A percentile compares a stretch with the other conserved stretches of the same genome.
Conservation (phyloP, 106 monocot species). For the Iris macrosiphon region DNA sequence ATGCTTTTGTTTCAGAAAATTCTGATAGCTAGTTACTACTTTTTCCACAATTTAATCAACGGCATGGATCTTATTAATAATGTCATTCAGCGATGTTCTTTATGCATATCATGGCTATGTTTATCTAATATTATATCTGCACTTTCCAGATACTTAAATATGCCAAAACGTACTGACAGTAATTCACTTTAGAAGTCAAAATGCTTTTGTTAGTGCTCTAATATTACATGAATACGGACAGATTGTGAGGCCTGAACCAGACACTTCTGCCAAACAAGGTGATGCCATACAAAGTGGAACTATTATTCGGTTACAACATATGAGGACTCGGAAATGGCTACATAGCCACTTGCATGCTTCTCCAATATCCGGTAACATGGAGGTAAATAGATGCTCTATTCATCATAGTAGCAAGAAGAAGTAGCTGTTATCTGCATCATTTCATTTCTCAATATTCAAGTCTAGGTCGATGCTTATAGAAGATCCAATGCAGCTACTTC, state of each 20-base stretch:
- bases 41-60: too few relatives aligned
- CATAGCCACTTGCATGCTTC: slow-evolving; percentile 97
- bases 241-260: slow-evolving; percentile 62
- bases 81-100: background rate
- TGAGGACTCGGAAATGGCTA: slow-evolving; percentile 87
- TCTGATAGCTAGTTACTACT: too few relatives aligned
- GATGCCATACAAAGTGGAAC: slow-evolving; percentile 63
- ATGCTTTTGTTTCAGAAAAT: too few relatives aligned
- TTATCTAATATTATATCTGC: background rate
- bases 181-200: background rate
- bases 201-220: background rate
- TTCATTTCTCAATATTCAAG: too few relatives aligned
- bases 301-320: slow-evolving; percentile 70
- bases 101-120: background rate
- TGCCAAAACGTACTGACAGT: background rate
- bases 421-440: too few relatives aligned
- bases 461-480: too few relatives aligned
- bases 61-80: too few relatives aligned
- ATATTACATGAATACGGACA: slow-evolving; percentile 11
- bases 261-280: slow-evolving; percentile 88
- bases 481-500: too few relatives aligned
- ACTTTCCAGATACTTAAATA: background rate
- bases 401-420: too few relatives aligned
- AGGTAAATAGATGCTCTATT: slow-evolving; percentile 31
- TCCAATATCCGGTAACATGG: slow-evolving; percentile 79